phyloP scores from a whole-genome alignment of 495 filamentous ascomycete genomes.

The Podospora bellae-mahoneyi region DNA sequence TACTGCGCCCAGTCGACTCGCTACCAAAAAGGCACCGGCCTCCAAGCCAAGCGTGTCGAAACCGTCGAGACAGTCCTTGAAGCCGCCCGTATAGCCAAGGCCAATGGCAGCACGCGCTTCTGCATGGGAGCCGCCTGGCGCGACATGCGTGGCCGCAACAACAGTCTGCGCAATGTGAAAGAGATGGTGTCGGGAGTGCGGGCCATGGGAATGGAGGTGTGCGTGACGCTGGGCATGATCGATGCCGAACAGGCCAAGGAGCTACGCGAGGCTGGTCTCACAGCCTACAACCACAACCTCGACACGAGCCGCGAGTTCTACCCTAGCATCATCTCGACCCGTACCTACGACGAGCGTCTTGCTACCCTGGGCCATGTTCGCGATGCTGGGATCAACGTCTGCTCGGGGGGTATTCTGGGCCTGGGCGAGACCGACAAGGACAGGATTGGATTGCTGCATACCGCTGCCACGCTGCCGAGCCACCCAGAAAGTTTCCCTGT shows the following conservation, averaged over 20 bases:
- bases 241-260: conserved; percentile 71
- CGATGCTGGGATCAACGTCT: conserved; percentile 80
- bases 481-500: conserved; percentile 85
- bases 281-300: conserved; percentile 87
- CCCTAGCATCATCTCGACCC: conserved; percentile 72
- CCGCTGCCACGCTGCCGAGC: conserved; percentile 66
- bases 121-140: conserved; percentile 92
- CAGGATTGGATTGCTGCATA: conserved; percentile 74
- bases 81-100: conserved; percentile 70
- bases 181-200: conserved; percentile 75
- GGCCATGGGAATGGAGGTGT: conserved; percentile 78
- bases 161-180: conserved; percentile 70
- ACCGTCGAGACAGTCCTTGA: conserved; percentile 72
- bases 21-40: conserved; percentile 72
- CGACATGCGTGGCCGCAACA: conserved; percentile 86
- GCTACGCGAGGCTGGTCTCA: conserved; percentile 75
- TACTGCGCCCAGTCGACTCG: conserved; percentile 86
- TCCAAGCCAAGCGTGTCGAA: conserved; percentile 72
- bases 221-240: conserved; percentile 88
- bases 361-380: conserved; percentile 70
- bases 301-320: conserved; percentile 86
- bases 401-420: conserved; percentile 77
- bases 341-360: conserved; percentile 79
- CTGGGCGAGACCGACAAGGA: conserved; percentile 72
- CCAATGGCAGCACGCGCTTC: conserved; percentile 78